A percentile compares a stretch with the other conserved stretches of the same genome.
phyloP scores from a whole-genome alignment of 2,329 filamentous ascomycete species.

The Diplocarpon rosae region DNA sequence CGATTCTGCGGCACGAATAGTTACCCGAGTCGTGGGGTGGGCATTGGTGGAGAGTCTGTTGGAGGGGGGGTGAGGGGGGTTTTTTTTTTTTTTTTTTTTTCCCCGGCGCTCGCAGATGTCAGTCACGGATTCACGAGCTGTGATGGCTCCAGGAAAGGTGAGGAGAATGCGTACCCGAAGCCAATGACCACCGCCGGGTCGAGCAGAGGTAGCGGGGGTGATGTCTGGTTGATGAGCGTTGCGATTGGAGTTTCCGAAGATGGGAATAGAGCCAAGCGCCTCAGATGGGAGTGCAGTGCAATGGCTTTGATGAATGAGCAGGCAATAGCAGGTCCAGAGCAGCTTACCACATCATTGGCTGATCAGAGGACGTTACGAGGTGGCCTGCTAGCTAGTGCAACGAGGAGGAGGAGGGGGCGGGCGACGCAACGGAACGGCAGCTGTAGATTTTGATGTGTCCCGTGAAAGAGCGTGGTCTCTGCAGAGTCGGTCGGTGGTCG shows the following conservation, averaged over 20 bases:
- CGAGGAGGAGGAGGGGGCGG: not conserved
- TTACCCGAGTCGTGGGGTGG: constrained; percentile 1
- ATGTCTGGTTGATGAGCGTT: too few relatives aligned
- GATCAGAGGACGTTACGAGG: constrained; percentile 5
- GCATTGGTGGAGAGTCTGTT: constrained; percentile 1
- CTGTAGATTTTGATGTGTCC: too few relatives aligned
- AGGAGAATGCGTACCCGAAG: constrained; percentile 2
- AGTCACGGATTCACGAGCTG: not conserved
- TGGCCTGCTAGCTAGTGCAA: constrained; percentile 7
- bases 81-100: too few relatives aligned
- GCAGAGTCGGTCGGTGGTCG: too few relatives aligned
- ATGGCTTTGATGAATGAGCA: not conserved
- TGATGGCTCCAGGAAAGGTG: too few relatives aligned
- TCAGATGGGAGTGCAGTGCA: not conserved
- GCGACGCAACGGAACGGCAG: too few relatives aligned
- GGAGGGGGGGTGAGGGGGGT: not conserved
- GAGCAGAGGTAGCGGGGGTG: too few relatives aligned
- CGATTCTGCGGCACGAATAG: constrained; percentile 1
- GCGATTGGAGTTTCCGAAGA: too few relatives aligned
- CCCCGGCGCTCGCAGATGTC: not conserved
- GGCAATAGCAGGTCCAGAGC: not conserved
- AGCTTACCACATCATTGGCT: constrained; percentile 9
- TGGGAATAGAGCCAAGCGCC: too few relatives aligned
- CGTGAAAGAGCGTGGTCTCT: too few relatives aligned
- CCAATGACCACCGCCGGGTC: not conserved